Base-by-base conservation (phyloP, 352 stramenopile genomes). In the Phytophthora aleatoria region DNA sequence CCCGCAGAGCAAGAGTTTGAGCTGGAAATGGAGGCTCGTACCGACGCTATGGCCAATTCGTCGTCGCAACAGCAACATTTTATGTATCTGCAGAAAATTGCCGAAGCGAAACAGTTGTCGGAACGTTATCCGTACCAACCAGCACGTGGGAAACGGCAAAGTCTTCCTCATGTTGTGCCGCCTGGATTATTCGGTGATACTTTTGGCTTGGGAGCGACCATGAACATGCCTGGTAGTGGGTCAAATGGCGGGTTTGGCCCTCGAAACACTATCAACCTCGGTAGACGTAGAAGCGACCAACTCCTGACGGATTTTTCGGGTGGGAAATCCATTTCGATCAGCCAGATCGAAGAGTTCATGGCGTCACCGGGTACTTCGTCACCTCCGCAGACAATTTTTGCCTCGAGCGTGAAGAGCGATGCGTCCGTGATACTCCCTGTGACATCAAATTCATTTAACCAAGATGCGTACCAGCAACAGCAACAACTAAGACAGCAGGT, bases 61-160 rank as follows among this genome's bases (percentile, higher is more conserved):
- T 35, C 60, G 13, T 54, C 56, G 7, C 11, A 31, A 8, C 69
- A 71, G 5, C 65, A 77, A 27, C 65, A 72, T 3, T 54, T 69
- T 24, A 28, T 63, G 49, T 62, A 77, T 41, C 24, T 77, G 41
- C 59, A 61, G 8, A 71, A 69, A 71, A 51, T 72, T 2, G 51
- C 65, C 2, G 64, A 75, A 33, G 52, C 64, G 4, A 76, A 75
- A 31, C 68, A 76, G 3, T 43, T 71, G 27, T 27, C 57, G 6
- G 47, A 76, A 10, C 58, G 57, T 7, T 55, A 69, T 50, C 36
- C 64, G 3, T 76, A 71, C 26, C 51, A 61, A 43, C 10, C 60
- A 13, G 39, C 39, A 12, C 62, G 63, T 27, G 71, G 67, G 13
- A 86, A 86, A 27, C 74, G 71, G 11, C 79, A 83, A 27, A 85